phyloP scores from a whole-genome alignment of 208 protist genomes.

The Leishmania aethiopica region DNA sequence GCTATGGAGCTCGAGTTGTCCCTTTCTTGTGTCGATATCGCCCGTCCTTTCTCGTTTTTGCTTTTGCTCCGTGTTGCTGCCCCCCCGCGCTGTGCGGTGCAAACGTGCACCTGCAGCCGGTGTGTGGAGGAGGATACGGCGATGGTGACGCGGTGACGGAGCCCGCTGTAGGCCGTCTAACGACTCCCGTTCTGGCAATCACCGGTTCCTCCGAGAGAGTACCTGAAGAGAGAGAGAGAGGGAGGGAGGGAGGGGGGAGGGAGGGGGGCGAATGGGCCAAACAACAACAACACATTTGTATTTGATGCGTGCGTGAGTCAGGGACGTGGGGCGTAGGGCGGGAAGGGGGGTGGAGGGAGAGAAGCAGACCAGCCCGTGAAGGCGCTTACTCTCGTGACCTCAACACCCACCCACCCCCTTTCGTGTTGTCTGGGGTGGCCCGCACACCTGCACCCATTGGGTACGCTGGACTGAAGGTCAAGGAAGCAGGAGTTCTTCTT shows the following conservation, averaged over 20 bases:
- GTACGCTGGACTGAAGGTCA: background rate
- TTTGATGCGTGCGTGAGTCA: background rate
- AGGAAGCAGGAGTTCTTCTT: background rate
- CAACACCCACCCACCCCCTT: background rate
- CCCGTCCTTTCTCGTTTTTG: background rate
- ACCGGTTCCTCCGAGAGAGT: background rate
- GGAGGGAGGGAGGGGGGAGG: background rate
- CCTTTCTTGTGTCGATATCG: background rate
- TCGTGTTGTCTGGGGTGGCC: background rate
- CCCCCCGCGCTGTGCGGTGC: background rate
- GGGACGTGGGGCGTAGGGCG: background rate
- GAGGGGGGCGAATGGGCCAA: background rate
- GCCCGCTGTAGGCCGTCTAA: background rate
- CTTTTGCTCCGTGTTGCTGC: background rate
- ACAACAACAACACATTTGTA: background rate
- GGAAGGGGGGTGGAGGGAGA: background rate
- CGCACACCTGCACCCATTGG: background rate
- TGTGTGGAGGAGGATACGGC: background rate
- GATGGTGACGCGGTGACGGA: background rate
- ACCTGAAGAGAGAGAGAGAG: background rate
- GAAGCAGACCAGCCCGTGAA: background rate
- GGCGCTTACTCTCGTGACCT: background rate
- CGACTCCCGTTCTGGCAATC: background rate
- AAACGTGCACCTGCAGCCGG: background rate
- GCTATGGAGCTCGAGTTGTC: too few species aligned